Evolutionary conservation across 2,329 filamentous ascomycete genomes (phyloP).

Genomic region (Talaromyces pinophilus): DNA sequence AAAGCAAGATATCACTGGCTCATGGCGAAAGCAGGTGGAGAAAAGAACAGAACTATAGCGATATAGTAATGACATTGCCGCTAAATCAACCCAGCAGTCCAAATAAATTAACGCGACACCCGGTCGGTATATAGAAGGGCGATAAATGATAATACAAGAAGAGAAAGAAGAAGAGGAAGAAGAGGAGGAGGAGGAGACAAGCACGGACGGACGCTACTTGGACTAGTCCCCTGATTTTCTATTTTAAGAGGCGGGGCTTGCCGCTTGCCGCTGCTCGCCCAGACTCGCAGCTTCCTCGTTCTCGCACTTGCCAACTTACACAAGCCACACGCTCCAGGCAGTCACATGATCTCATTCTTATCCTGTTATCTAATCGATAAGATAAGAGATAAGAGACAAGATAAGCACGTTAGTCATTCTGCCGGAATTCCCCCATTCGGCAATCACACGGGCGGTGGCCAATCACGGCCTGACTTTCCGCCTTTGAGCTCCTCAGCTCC

Average conservation of each 20-base stretch:
- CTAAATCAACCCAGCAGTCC: neutral
- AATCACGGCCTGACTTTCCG: neutral
- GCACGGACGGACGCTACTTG: neutral
- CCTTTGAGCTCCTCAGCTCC: constrained; percentile 8
- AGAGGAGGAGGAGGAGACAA: constrained; percentile 10
- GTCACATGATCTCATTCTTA: neutral
- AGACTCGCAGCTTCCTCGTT: constrained; percentile 2
- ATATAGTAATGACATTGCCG: constrained; percentile 11
- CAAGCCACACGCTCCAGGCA: neutral
- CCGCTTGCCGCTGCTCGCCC: constrained; percentile 14
- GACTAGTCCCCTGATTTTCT: constrained; percentile 19
- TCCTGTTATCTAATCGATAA: neutral
- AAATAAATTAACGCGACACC: neutral
- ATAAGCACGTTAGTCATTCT: neutral
- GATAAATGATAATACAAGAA: neutral
- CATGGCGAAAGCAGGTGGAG: neutral
- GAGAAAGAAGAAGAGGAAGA: neutral
- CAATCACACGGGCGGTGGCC: neutral
- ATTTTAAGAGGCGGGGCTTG: constrained; percentile 25
- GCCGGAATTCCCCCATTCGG: constrained; percentile 2
- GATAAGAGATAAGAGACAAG: neutral
- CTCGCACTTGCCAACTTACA: neutral
- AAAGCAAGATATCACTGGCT: constrained; percentile 3
- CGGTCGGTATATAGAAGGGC: neutral
- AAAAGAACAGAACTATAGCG: neutral